Conservation (phyloP, 1,284 basidiomycete species). For the Ustilago hordei region DNA sequence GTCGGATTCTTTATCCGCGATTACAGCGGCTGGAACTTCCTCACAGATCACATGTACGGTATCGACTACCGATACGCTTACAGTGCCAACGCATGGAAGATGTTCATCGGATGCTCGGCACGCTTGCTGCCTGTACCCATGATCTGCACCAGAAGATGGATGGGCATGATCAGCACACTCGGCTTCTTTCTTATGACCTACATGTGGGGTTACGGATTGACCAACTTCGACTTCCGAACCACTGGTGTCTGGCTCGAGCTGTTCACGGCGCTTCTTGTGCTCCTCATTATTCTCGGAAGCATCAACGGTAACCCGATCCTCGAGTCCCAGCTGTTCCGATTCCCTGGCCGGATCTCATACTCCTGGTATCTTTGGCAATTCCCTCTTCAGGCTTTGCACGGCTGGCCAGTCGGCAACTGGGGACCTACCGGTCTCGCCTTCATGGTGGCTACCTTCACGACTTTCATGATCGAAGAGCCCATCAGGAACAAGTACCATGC, state of each 20-base stretch:
- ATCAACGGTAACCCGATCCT: conserved; percentile 44
- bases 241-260: conserved; percentile 34
- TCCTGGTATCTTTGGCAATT: conserved; percentile 46
- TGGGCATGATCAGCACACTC: conserved; percentile 24
- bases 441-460: conserved; percentile 34
- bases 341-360: conserved; percentile 40
- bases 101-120: conserved; percentile 40
- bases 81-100: conserved; percentile 37
- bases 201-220: conserved; percentile 28
- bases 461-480: conserved; percentile 42
- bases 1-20: conserved; percentile 27
- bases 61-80: conserved; percentile 43
- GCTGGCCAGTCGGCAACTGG: conserved; percentile 28
- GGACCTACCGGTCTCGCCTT: conserved; percentile 36
- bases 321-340: conserved; percentile 34
- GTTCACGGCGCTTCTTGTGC: conserved; percentile 13
- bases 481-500: conserved; percentile 37
- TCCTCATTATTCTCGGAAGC: conserved; percentile 28
- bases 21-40: conserved; percentile 26
- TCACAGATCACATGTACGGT: conserved; percentile 26
- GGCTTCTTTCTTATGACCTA: conserved; percentile 22
- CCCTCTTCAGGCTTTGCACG: conserved; percentile 31
- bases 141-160: conserved; percentile 17
- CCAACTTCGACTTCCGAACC: conserved; percentile 32
- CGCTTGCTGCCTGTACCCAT: conserved; percentile 27